These are phyloP conservation scores for Floccularia luteovirens DNA, from an alignment of 768 basidiomycete genomes.

Conservation along the genomic window DNA sequence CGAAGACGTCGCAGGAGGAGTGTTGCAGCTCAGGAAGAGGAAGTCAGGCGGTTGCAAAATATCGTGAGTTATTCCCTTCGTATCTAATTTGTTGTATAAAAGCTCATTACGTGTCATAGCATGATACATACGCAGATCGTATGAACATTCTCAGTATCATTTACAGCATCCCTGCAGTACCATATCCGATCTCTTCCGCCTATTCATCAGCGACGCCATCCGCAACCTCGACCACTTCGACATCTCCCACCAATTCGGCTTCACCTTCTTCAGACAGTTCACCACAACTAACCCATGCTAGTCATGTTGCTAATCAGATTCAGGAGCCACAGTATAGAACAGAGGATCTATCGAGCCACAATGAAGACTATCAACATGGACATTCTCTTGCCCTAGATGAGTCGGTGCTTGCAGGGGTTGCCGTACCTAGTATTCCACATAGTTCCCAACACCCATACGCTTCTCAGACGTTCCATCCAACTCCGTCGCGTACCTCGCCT, in stretches of 20 bases:
- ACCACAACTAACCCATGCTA: conserved; percentile 26
- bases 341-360: conserved; percentile 13
- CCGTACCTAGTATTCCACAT: conserved; percentile 21
- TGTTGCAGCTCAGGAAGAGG: conserved; percentile 87
- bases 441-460: conserved; percentile 47
- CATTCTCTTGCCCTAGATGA: conserved; percentile 31
- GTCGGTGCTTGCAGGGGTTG: conserved; percentile 18
- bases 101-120: conserved; percentile 36
- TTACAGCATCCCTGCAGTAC: conserved; percentile 77
- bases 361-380: conserved; percentile 16
- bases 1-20: conserved; percentile 62
- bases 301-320: conserved; percentile 24
- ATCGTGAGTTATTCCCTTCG: conserved; percentile 51
- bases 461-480: conserved; percentile 29
- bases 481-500: conserved; percentile 25
- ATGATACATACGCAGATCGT: conserved; percentile 91
- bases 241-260: conserved; percentile 37
- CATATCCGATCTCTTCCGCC: conserved; percentile 51
- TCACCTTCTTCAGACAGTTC: conserved; percentile 46
- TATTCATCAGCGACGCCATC: conserved; percentile 23
- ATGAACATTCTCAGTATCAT: conserved; percentile 90
- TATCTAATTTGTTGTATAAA: conserved; percentile 3
- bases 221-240: conserved; percentile 40
- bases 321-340: conserved; percentile 21
- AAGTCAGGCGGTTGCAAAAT: conserved; percentile 77